A percentile compares a stretch with the other conserved stretches of the same genome.
Conservation (phyloP, 257 asterid species). For the Solanum ahanhuiri region DNA sequence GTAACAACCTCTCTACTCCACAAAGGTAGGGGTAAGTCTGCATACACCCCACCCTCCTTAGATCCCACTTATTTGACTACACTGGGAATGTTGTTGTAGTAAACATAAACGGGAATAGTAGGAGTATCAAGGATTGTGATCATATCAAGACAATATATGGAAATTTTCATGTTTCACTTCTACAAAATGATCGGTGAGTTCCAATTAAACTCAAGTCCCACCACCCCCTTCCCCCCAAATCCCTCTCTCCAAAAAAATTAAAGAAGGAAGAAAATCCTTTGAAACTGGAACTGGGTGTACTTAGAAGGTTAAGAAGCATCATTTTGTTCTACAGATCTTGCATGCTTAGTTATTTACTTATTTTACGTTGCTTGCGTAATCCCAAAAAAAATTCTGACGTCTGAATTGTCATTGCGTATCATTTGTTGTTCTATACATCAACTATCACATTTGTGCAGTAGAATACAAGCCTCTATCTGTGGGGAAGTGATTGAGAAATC, state of each 20-base stretch:
- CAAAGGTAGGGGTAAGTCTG: neutral
- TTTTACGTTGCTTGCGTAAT: neutral
- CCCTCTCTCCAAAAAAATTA: neutral
- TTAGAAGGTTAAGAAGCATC: neutral
- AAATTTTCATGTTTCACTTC: neutral
- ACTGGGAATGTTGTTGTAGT: neutral
- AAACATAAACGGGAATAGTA: neutral
- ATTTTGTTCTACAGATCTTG: neutral
- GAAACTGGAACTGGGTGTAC: neutral
- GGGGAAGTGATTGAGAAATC: neutral
- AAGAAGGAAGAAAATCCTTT: neutral
- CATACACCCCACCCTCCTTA: neutral
- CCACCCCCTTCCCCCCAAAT: neutral
- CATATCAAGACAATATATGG: neutral
- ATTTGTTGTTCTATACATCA: neutral
- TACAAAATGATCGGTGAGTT: neutral
- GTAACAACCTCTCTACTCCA: neutral
- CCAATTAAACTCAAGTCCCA: neutral
- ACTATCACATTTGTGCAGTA: neutral
- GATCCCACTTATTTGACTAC: neutral
- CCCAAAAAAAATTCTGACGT: neutral
- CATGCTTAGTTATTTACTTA: neutral
- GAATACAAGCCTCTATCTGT: neutral
- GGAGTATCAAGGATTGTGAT: neutral
- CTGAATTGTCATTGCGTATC: neutral